A percentile compares a stretch with the other conserved stretches of the same genome.
These are phyloP conservation scores for Boletellus dicymbophilus DNA, from an alignment of 1,284 basidiomycete species.

Conservation along the genomic window DNA sequence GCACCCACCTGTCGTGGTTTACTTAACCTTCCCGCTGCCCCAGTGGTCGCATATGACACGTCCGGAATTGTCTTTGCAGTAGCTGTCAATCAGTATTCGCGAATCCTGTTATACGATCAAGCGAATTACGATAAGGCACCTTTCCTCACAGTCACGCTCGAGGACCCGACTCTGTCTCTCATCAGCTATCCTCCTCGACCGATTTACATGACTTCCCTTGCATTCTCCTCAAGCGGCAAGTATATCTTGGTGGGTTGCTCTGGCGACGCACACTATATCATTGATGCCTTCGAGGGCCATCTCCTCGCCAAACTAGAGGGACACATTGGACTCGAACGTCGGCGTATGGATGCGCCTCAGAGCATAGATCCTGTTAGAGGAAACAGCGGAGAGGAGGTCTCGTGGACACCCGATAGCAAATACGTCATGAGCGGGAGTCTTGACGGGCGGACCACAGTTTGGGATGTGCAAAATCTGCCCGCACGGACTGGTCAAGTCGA, in stretches of 20 bases:
- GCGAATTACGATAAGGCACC: constrained; percentile 91
- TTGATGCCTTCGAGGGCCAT: constrained; percentile 86
- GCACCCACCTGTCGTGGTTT: constrained; percentile 75
- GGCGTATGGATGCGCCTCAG: constrained; percentile 51
- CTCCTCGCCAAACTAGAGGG: constrained; percentile 85
- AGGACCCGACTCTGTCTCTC: constrained; percentile 74
- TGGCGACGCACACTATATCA: constrained; percentile 88
- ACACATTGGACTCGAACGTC: constrained; percentile 75
- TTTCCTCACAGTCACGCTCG: constrained; percentile 81
- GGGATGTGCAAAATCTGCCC: constrained; percentile 74
- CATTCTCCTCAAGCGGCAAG: constrained; percentile 90
- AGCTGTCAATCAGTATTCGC: constrained; percentile 83
- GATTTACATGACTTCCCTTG: constrained; percentile 89
- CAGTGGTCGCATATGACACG: constrained; percentile 90
- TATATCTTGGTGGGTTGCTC: constrained; percentile 93
- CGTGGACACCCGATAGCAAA: constrained; percentile 91
- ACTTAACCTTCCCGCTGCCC: constrained; percentile 69
- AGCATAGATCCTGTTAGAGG: constrained; percentile 74
- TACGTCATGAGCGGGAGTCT: constrained; percentile 83
- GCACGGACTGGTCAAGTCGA: constrained; percentile 52
- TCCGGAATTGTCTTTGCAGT: constrained; percentile 93
- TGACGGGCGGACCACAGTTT: constrained; percentile 78
- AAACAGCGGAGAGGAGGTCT: constrained; percentile 87
- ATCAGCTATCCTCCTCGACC: constrained; percentile 84
- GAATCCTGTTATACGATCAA: constrained; percentile 88